Percentiles rank a stretch among this genome's conserved stretches.
phyloP scores from a whole-genome alignment of 192 early-diverging fungal species.

The Backusella morwellensis region DNA sequence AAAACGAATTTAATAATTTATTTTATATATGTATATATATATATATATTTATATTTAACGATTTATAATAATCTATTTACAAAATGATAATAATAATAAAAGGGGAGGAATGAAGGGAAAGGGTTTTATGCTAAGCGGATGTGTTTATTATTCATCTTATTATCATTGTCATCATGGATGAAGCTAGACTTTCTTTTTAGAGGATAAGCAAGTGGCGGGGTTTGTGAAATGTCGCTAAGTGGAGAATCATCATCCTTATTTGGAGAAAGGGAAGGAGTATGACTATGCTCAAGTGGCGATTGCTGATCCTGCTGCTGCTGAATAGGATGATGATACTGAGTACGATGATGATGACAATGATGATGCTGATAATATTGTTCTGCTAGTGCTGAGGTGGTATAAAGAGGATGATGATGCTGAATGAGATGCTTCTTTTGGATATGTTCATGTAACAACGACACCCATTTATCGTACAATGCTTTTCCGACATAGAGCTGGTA shows the following conservation, averaged over 20 bases:
- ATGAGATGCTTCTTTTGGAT: conserved; percentile 2
- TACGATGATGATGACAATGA: not conserved
- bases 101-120: not conserved
- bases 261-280: not conserved
- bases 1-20: not conserved
- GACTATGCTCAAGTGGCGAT: not conserved
- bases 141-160: not conserved
- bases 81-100: not conserved
- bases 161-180: not conserved
- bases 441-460: conserved; percentile 10
- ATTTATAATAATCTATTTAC: not conserved
- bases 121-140: not conserved
- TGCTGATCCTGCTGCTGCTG: not conserved
- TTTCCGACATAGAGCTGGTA: conserved; percentile 68
- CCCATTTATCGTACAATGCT: conserved; percentile 25
- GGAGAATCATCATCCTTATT: not conserved
- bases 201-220: not conserved
- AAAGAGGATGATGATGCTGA: not conserved
- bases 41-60: not conserved
- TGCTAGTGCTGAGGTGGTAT: not conserved
- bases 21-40: not conserved
- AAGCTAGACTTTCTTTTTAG: not conserved
- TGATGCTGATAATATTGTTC: not conserved
- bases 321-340: not conserved
- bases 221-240: not conserved